phyloP scores from a whole-genome alignment of 2,329 filamentous ascomycete species.

The Alternaria rosae region DNA sequence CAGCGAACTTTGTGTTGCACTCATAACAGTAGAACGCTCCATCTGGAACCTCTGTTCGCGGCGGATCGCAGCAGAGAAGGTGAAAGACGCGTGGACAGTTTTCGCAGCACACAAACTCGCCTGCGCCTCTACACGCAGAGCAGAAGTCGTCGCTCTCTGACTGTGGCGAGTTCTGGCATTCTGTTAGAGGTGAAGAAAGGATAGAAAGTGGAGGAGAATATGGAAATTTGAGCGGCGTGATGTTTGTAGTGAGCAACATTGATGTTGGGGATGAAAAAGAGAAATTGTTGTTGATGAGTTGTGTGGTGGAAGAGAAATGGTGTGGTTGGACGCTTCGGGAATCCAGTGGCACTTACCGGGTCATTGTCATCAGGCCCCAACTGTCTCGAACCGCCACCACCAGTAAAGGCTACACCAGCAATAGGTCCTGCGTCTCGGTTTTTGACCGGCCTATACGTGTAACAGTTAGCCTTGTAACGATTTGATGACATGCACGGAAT shows the following conservation, averaged over 20 bases:
- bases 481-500: slow-evolving; percentile 26
- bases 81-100: slow-evolving; percentile 91
- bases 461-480: slow-evolving; percentile 42
- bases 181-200: slow-evolving; percentile 51
- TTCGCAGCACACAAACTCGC: slow-evolving; percentile 91
- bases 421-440: slow-evolving; percentile 71
- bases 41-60: slow-evolving; percentile 52
- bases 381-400: slow-evolving; percentile 69
- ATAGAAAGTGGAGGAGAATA: slow-evolving; percentile 46
- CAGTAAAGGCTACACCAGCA: slow-evolving; percentile 67
- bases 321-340: slow-evolving; percentile 54
- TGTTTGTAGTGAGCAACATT: slow-evolving; percentile 43
- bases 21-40: slow-evolving; percentile 77
- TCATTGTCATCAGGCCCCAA: slow-evolving; percentile 65
- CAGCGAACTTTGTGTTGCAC: slow-evolving; percentile 35
- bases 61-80: slow-evolving; percentile 85
- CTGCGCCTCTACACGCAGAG: slow-evolving; percentile 81
- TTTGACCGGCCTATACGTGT: slow-evolving; percentile 71
- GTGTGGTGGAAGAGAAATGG: slow-evolving; percentile 49
- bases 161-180: slow-evolving; percentile 48
- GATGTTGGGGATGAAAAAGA: slow-evolving; percentile 38
- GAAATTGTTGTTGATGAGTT: slow-evolving; percentile 40
- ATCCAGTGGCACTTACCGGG: slow-evolving; percentile 59
- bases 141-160: slow-evolving; percentile 87
- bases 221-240: slow-evolving; percentile 41